These are phyloP conservation scores for Nicotiana rustica DNA, from an alignment of 305 asterid species.

Conservation along the genomic window DNA sequence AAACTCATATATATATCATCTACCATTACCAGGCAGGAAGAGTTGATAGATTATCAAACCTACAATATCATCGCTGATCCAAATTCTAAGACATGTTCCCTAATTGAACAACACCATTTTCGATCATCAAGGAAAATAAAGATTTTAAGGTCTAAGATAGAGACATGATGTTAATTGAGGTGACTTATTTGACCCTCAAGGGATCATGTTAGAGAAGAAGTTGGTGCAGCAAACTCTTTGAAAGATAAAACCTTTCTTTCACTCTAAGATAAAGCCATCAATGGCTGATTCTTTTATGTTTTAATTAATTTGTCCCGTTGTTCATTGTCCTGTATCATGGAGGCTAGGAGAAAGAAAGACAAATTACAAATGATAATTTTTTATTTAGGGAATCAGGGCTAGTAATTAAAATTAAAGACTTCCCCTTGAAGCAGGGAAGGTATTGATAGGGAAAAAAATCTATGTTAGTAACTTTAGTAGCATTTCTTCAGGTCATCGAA, in stretches of 20 bases:
- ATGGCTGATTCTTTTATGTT: conserved; percentile 20
- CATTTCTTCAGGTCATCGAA: neutral
- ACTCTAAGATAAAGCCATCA: conserved; percentile 31
- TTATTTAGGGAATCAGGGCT: neutral
- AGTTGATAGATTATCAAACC: neutral
- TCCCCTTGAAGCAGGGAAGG: conserved; percentile 1
- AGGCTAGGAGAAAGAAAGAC: neutral
- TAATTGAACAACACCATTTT: conserved; percentile 18
- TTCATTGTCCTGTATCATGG: conserved; percentile 30
- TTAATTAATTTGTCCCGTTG: conserved; percentile 16
- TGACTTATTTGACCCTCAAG: conserved; percentile 44
- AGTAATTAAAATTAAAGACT: neutral
- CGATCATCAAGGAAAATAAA: conserved; percentile 27
- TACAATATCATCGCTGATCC: conserved; percentile 9
- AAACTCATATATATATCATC: neutral
- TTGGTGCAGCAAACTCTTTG: conserved; percentile 74
- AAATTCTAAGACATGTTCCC: conserved; percentile 29
- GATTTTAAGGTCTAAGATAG: conserved; percentile 11
- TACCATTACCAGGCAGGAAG: neutral
- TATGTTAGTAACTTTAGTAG: neutral
- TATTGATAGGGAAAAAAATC: neutral
- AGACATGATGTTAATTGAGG: conserved; percentile 42
- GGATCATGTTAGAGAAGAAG: conserved; percentile 54
- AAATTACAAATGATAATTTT: neutral
- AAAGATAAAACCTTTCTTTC: conserved; percentile 36